Evolutionary conservation across 495 filamentous ascomycete species (phyloP).

Genomic region (Lepidopterella palustris): DNA sequence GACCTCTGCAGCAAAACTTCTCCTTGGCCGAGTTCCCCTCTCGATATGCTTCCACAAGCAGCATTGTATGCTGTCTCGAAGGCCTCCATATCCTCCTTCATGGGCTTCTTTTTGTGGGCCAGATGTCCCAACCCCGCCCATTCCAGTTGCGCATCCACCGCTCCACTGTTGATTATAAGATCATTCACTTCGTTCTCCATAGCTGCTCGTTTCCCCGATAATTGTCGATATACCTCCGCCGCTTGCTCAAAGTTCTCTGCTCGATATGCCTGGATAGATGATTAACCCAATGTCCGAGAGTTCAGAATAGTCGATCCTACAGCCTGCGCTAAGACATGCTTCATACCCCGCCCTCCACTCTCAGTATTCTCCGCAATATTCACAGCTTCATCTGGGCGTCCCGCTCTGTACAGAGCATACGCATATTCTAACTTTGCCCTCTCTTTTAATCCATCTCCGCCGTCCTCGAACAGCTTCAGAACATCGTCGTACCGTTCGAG

Average conservation of each 20-base stretch:
- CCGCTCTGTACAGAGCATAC: constrained; percentile 87
- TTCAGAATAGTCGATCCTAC: constrained; percentile 39
- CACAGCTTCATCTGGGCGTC: constrained; percentile 65
- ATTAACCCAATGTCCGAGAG: background rate
- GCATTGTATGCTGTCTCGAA: constrained; percentile 95
- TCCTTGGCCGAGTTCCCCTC: constrained; percentile 66
- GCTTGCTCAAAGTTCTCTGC: constrained; percentile 72
- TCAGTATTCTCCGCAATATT: constrained; percentile 46
- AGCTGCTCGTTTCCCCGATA: constrained; percentile 45
- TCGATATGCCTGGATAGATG: constrained; percentile 58
- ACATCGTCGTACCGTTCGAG: constrained; percentile 92
- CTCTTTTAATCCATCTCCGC: constrained; percentile 59
- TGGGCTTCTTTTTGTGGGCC: constrained; percentile 50
- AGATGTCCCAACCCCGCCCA: constrained; percentile 61
- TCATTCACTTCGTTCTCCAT: constrained; percentile 72
- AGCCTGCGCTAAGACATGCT: constrained; percentile 84
- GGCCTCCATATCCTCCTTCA: constrained; percentile 72
- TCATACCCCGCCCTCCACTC: constrained; percentile 51
- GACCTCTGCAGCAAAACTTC: constrained; percentile 77
- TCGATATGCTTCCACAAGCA: constrained; percentile 77
- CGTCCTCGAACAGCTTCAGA: constrained; percentile 65
- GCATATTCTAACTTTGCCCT: constrained; percentile 70
- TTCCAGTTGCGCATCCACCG: constrained; percentile 77
- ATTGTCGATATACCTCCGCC: constrained; percentile 58
- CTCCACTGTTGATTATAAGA: constrained; percentile 74